Percentiles rank a stretch among this genome's conserved stretches.
Conservation (phyloP, 116 monocot genomes). For the Posidonia oceanica region DNA sequence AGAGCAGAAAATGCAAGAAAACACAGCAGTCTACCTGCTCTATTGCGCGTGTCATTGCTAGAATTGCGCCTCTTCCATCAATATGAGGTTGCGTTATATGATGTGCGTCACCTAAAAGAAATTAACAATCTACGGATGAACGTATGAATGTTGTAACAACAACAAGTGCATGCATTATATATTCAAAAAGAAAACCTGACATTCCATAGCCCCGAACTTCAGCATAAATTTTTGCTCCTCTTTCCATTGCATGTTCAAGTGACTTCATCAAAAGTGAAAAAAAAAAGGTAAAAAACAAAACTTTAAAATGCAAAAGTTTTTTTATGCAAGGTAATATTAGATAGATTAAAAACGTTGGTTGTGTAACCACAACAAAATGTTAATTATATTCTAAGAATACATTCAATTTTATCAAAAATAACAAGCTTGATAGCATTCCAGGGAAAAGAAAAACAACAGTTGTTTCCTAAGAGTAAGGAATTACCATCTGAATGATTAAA, state of each 20-base stretch:
- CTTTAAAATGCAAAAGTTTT: not conserved
- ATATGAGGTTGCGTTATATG: constrained; percentile 90
- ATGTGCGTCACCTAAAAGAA: constrained; percentile 75
- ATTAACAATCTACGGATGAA: not conserved
- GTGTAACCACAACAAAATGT: not conserved
- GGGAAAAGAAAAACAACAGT: no score
- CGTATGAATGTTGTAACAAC: not conserved
- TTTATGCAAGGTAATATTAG: no score
- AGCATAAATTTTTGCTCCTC: constrained; percentile 92
- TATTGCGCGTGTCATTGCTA: constrained; percentile 77
- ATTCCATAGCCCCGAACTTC: constrained; percentile 94
- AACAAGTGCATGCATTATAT: not conserved
- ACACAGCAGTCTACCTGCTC: constrained; percentile 39
- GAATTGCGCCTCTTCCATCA: constrained; percentile 90
- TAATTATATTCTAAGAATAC: no score
- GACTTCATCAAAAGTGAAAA: constrained; percentile 22
- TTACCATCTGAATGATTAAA: no score
- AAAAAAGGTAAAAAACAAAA: constrained; percentile 4
- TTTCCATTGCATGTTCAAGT: constrained; percentile 74
- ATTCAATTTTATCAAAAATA: no score
- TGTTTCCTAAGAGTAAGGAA: no score
- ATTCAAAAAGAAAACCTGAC: constrained; percentile 50
- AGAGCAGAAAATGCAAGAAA: not conserved
- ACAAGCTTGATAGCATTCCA: no score
- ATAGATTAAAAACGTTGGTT: not conserved